These are phyloP conservation scores for Silene coronaria DNA, from an alignment of 179 eudicot species.

Conservation along the genomic window DNA sequence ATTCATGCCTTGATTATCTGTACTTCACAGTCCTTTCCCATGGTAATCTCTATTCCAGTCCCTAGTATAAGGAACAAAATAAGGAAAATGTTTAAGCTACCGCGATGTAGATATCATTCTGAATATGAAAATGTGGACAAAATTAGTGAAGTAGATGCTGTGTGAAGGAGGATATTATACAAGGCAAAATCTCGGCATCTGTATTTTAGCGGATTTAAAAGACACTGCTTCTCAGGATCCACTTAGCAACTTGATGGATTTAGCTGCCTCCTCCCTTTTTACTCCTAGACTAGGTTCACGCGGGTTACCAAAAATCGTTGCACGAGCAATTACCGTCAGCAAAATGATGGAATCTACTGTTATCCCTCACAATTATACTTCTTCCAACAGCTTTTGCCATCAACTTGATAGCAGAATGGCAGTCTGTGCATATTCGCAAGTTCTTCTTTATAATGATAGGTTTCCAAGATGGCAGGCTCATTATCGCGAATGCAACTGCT, in stretches of 20 bases:
- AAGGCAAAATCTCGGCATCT: slow-evolving; percentile 35
- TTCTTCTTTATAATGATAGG: slow-evolving; percentile 51
- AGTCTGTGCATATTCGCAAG: slow-evolving; percentile 48
- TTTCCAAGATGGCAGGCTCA: slow-evolving; percentile 36
- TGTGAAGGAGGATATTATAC: slow-evolving; percentile 20
- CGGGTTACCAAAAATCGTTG: slow-evolving; percentile 50
- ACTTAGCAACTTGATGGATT: slow-evolving; percentile 71
- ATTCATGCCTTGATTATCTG: slow-evolving; percentile 54
- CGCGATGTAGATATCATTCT: neutral
- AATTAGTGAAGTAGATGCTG: neutral
- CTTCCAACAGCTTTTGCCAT: slow-evolving; percentile 43
- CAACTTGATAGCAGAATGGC: slow-evolving; percentile 50
- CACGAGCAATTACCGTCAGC: slow-evolving; percentile 56
- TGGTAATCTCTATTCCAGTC: slow-evolving; percentile 90
- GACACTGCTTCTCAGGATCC: slow-evolving; percentile 83
- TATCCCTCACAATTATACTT: slow-evolving; percentile 51
- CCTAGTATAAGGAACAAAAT: slow-evolving; percentile 34
- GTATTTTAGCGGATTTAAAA: slow-evolving; percentile 25
- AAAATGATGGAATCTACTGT: slow-evolving; percentile 62
- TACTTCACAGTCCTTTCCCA: slow-evolving; percentile 47
- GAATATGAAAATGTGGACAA: neutral
- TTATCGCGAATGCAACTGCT: slow-evolving; percentile 45
- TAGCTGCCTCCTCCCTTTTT: slow-evolving; percentile 22
- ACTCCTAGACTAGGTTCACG: no score
- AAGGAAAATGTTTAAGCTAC: neutral